Percentiles rank a stretch among this genome's conserved stretches.
These are phyloP conservation scores for Rhodamnia argentea DNA, from an alignment of 345 rosid genomes.

Conservation along the genomic window DNA sequence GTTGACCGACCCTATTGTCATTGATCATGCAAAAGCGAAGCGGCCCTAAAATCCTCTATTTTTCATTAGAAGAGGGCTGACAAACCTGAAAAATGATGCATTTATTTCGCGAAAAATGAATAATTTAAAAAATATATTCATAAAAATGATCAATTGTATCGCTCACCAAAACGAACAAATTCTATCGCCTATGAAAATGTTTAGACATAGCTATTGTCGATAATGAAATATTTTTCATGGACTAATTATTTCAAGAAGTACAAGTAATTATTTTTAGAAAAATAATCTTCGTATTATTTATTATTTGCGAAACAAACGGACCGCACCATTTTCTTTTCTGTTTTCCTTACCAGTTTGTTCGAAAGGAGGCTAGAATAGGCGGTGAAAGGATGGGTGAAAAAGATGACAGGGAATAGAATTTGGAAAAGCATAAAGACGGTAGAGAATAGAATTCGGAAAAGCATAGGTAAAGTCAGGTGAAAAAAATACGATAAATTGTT, in stretches of 20 bases:
- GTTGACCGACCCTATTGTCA: accelerated
- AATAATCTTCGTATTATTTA: too few relatives aligned
- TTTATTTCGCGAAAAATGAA: too few relatives aligned
- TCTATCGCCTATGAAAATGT: too few relatives aligned
- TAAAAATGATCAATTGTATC: too few relatives aligned
- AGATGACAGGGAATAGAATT: neutral
- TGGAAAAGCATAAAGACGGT: neutral
- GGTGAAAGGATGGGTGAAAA: neutral
- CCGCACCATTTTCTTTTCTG: neutral
- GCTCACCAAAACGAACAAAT: too few relatives aligned
- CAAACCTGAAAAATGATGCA: too few relatives aligned
- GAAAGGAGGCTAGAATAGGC: neutral
- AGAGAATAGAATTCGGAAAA: neutral
- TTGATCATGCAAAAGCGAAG: neutral
- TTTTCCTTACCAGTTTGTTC: neutral
- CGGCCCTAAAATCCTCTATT: accelerated
- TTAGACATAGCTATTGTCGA: too few relatives aligned
- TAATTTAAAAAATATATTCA: too few relatives aligned
- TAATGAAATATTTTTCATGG: too few relatives aligned
- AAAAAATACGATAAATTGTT: neutral
- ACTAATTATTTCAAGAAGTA: too few relatives aligned
- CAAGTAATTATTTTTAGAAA: too few relatives aligned
- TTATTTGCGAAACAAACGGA: too few relatives aligned
- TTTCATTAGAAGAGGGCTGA: neutral
- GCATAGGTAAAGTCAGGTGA: neutral